Conservation (phyloP, 768 basidiomycete genomes). For the Tubosaeta brunneosetosa region DNA sequence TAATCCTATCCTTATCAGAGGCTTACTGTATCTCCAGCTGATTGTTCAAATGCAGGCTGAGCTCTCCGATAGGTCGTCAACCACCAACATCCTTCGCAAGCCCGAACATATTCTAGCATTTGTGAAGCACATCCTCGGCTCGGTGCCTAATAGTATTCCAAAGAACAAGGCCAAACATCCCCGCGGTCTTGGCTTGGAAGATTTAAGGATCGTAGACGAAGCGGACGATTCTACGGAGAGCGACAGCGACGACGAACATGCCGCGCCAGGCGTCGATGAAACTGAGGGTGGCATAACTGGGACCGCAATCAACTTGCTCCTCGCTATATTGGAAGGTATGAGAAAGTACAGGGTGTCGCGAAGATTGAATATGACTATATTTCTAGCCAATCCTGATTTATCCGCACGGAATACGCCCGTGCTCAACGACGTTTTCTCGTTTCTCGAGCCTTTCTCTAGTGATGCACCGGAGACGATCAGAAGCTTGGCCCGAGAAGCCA, state of each 20-base stretch:
- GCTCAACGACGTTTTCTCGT: slow-evolving; percentile 64
- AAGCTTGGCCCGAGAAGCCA: slow-evolving; percentile 68
- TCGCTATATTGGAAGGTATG: slow-evolving; percentile 84
- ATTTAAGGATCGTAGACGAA: slow-evolving; percentile 36
- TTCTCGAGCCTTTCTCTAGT: slow-evolving; percentile 55
- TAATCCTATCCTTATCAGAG: slow-evolving; percentile 36
- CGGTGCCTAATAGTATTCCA: slow-evolving; percentile 12
- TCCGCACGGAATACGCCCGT: slow-evolving; percentile 58
- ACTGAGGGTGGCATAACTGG: slow-evolving; percentile 63
- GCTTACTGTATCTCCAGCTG: slow-evolving; percentile 72
- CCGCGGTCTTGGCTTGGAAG: slow-evolving; percentile 28
- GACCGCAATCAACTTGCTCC: slow-evolving; percentile 74
- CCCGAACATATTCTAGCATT: slow-evolving; percentile 78
- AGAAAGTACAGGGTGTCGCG: background rate
- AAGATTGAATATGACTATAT: background rate
- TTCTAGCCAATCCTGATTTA: slow-evolving; percentile 48
- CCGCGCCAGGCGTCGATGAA: slow-evolving; percentile 34
- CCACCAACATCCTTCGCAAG: slow-evolving; percentile 53
- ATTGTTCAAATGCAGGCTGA: slow-evolving; percentile 77
- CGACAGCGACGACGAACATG: slow-evolving; percentile 53
- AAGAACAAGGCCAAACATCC: slow-evolving; percentile 3
- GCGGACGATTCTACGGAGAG: slow-evolving; percentile 40
- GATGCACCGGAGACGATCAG: slow-evolving; percentile 47
- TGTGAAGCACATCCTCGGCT: slow-evolving; percentile 70
- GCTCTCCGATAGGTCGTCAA: slow-evolving; percentile 49